Evolutionary conservation across 805 yeast genomes (phyloP), one percentile per base, ranked within the genome.

Genomic region (Myxozyma neglecta): DNA sequence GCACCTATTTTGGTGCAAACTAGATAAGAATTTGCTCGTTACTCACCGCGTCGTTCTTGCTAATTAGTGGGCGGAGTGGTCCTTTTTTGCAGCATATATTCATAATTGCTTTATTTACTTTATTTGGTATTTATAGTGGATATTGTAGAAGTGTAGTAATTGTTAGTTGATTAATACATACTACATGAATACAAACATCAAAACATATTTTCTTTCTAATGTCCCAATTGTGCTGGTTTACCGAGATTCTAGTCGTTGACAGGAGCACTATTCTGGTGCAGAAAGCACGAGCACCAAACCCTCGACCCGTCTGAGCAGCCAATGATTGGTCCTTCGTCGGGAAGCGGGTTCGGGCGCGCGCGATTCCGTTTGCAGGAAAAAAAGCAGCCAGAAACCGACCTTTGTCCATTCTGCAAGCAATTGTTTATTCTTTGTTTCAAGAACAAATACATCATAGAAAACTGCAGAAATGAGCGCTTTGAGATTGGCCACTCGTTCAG

Each of bases 1-100:
- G 86, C 83, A 86, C 92, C 96, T 87, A 88, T 89, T 89, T 86
- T 85, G 84, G 87, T 79, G 91, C 91, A 87, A 89, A 87, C 96
- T 78, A 89, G 90, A 88, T 75, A 66, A 68, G 81, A 49, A 24
- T 63, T 53, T 76, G 87, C 83, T 80, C 74, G 74, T 78, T 88
- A 87, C 93, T 88, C 93, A 88, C 87, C 92, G 74, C 80, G 78
- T 72, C 80, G 76, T 52, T 67, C 73, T 49, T 54, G 56, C 57
- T 24, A 24, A 3, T 24, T 24, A 37, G 34, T 64, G 64, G 51
- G 40, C 56, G 48, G 55, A 42, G 66, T 36, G 67, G 63, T 64
- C 67, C 67, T 51, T 54, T 54, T 20, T 45, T 47, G 58, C 45
- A 46, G 64, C 64, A 49, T 50, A 61, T 43, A 61, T 40, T 20